Base-by-base conservation (phyloP, 371 early-diverging fungal genomes). In the Mortierella sp. region DNA sequence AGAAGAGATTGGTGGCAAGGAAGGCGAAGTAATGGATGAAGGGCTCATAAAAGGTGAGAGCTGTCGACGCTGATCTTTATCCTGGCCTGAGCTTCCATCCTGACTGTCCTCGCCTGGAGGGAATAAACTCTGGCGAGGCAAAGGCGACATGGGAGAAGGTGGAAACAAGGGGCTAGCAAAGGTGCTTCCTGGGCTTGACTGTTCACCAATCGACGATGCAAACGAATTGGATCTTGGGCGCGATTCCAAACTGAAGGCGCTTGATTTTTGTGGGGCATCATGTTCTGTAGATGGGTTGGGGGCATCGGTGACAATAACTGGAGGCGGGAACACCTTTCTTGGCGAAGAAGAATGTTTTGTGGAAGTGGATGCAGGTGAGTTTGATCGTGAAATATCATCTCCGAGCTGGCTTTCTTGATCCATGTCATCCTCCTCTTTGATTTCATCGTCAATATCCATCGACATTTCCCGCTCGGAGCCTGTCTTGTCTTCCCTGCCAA, bases 1-100 rank as follows among this genome's bases (percentile, higher is more conserved):
- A 1, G 77, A 76, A 2, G 71, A 76, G 37, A 70, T 70, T 53
- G 71, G 77, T 19, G 77, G 72, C 28, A 70, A 42, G 10, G 71
- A 56, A 9, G 68, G 72, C 13, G 72, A 72, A 32, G 60, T 8
- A 10, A 60, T 47, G 6, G 71, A 15, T 0, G 71, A 70, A 4
- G 32, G 53, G 15, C 54, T 35, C 55, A 61, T 47, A 37, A 54
- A 61, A 5, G 72, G 62, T 2, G 72, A 72, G 2, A 65, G 67
- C 22, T 61, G 73, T 29, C 12, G 49, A 37, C 61, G 34, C 32
- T 51, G 61, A n/a, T 63, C 32, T 29, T 32, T 42, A 7, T 51
- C 57, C 4, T 54, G 22, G 3, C 23, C 40, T 19, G 47, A 22
- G 34, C 15, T 22, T 26, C n/a, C 61, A 23, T 0, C 43, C 61